Percentiles rank a stretch among this genome's conserved stretches.
phyloP scores from a whole-genome alignment of 2,329 filamentous ascomycete species.

The Phaeoacremonium minimum region DNA sequence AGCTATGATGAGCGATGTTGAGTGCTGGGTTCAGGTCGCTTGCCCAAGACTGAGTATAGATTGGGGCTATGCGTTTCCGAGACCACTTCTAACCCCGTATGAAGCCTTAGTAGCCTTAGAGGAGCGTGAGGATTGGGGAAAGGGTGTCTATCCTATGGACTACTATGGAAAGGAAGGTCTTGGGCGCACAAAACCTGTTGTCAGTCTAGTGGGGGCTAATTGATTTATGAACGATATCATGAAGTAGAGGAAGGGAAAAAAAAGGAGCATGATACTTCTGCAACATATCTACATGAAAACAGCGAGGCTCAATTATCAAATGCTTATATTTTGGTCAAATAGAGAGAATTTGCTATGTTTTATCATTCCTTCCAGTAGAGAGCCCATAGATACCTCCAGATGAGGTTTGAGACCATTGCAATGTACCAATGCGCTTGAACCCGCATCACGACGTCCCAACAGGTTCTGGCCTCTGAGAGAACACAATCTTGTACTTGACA shows the following conservation, averaged over 20 bases:
- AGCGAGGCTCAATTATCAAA: too few species aligned
- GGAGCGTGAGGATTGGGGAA: slow-evolving; percentile 69
- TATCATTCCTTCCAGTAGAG: too few species aligned
- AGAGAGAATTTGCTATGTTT: too few species aligned
- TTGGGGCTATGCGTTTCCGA: slow-evolving; percentile 94
- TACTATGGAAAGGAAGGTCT: slow-evolving; percentile 92
- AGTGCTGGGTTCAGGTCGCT: slow-evolving; percentile 97
- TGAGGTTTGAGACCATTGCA: too few species aligned
- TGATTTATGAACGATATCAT: background rate
- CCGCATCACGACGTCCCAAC: slow-evolving; percentile 45
- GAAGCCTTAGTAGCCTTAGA: slow-evolving; percentile 91
- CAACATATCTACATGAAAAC: too few species aligned
- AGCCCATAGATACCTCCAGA: too few species aligned
- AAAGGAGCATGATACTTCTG: too few species aligned
- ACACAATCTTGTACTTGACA: slow-evolving; percentile 81
- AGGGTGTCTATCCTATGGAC: slow-evolving; percentile 90
- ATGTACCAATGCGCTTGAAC: background rate
- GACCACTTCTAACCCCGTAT: slow-evolving; percentile 87
- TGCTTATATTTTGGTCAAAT: too few species aligned
- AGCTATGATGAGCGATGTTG: slow-evolving; percentile 87
- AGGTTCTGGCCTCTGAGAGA: slow-evolving; percentile 80
- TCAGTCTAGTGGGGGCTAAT: slow-evolving; percentile 14
- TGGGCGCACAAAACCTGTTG: slow-evolving; percentile 68
- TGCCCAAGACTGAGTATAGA: slow-evolving; percentile 97
- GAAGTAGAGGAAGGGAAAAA: too few species aligned